Percentiles rank a stretch among this genome's conserved stretches.
phyloP scores from a whole-genome alignment of 805 yeast genomes.

The Yamadazyma laniorum region DNA sequence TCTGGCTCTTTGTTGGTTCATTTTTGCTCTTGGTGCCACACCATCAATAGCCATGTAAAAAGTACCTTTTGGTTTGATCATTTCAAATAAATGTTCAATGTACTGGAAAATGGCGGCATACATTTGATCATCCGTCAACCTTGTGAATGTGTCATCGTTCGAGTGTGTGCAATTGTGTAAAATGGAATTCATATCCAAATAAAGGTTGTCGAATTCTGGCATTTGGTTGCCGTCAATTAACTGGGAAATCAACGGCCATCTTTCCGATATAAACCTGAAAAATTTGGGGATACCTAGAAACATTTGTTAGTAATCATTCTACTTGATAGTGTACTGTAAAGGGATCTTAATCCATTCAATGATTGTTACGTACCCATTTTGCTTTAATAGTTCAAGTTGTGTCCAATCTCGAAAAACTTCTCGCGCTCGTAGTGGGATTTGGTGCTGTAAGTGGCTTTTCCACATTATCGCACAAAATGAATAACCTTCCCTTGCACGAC shows the following conservation, averaged over 20 bases:
- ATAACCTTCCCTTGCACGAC: too few relatives aligned
- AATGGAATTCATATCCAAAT: constrained; percentile 97
- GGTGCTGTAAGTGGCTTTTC: too few relatives aligned
- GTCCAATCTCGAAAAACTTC: constrained; percentile 8
- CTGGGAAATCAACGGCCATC: constrained; percentile 97
- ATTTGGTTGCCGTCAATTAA: constrained; percentile 69
- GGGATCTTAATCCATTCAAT: background rate
- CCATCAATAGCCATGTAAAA: constrained; percentile 98
- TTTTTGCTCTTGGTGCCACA: constrained; percentile 97
- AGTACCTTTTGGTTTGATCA: constrained; percentile 80
- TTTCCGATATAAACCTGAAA: constrained; percentile 92
- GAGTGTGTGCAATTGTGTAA: constrained; percentile 91
- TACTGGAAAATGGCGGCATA: constrained; percentile 90
- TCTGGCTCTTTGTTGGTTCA: constrained; percentile 97
- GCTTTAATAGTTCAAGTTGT: background rate
- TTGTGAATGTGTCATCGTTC: constrained; percentile 59
- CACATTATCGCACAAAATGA: too few relatives aligned
- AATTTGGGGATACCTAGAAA: constrained; percentile 87
- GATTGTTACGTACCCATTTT: constrained; percentile 10
- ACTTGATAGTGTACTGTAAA: too few relatives aligned
- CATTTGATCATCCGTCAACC: constrained; percentile 85
- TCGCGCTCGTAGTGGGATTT: constrained; percentile 1
- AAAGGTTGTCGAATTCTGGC: constrained; percentile 92
- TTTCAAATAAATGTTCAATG: constrained; percentile 87
- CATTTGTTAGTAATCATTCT: constrained; percentile 3